Evolutionary conservation across 148 eudicot species (phyloP).

Genomic region (Vaccinium darrowii): DNA sequence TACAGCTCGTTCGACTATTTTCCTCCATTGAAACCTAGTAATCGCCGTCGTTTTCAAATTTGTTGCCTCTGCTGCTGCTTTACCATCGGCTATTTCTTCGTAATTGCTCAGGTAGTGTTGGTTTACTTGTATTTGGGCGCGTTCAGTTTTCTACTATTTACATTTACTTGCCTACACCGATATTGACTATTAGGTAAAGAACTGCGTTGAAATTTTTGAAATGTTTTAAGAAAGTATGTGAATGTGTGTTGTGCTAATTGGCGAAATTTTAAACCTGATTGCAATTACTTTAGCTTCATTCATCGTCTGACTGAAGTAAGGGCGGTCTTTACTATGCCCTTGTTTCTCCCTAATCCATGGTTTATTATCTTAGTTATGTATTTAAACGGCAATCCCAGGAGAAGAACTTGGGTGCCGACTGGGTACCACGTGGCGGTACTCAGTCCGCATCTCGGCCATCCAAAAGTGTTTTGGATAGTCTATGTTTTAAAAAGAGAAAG

Average conservation of each 20-base stretch:
- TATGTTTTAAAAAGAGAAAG: no score
- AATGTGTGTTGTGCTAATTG: background rate
- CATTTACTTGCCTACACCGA: background rate
- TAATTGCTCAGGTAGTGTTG: background rate
- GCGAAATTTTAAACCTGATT: background rate
- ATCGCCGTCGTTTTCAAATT: background rate
- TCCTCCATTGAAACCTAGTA: background rate
- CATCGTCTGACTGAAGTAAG: background rate
- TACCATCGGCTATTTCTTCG: background rate
- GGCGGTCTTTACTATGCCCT: background rate
- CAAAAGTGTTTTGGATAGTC: no score
- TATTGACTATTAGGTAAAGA: background rate
- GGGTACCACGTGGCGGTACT: no score
- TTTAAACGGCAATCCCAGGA: background rate
- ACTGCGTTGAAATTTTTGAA: background rate
- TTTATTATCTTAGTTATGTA: background rate
- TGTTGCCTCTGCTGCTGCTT: background rate
- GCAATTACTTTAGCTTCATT: background rate
- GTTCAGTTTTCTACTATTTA: background rate
- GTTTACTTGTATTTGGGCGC: background rate
- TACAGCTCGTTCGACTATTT: background rate
- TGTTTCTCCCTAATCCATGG: conserved; percentile 2
- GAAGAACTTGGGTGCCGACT: no score
- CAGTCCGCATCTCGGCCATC: no score
- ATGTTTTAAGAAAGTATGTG: background rate